Percentiles rank a stretch among this genome's conserved stretches.
phyloP scores from a whole-genome alignment of 2,329 filamentous ascomycete genomes.

The Phaeosphaeria sp. region DNA sequence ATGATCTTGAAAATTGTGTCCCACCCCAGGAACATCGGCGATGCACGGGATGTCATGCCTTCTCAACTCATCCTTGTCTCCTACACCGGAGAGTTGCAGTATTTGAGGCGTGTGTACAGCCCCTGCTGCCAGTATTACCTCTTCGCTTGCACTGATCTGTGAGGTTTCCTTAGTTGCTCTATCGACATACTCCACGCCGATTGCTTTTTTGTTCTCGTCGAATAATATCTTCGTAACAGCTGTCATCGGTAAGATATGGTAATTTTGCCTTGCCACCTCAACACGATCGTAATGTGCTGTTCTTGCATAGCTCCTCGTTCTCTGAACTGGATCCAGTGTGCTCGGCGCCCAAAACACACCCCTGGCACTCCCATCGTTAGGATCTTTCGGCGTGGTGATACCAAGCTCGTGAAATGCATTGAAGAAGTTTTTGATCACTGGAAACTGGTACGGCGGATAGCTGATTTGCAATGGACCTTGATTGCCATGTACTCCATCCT shows the following conservation, averaged over 20 bases:
- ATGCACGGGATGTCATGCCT: slow-evolving; percentile 18
- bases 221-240: slow-evolving; percentile 27
- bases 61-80: slow-evolving; percentile 31
- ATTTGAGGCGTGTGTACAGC: slow-evolving; percentile 66
- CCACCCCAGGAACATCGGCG: slow-evolving; percentile 33
- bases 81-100: slow-evolving; percentile 68
- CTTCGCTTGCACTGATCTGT: slow-evolving; percentile 38
- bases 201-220: slow-evolving; percentile 14
- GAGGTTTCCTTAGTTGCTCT: slow-evolving; percentile 3
- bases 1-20: slow-evolving; percentile 38
- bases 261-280: slow-evolving; percentile 31
- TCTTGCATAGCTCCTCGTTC: slow-evolving; percentile 38
- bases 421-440: slow-evolving; percentile 29
- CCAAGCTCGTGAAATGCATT: slow-evolving; percentile 19
- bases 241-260: slow-evolving; percentile 32
- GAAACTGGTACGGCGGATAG: slow-evolving; percentile 32
- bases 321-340: slow-evolving; percentile 33
- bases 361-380: slow-evolving; percentile 30
- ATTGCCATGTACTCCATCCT: slow-evolving; percentile 25
- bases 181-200: slow-evolving; percentile 25
- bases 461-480: slow-evolving; percentile 30
- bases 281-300: slow-evolving; percentile 40
- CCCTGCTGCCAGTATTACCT: slow-evolving; percentile 66
- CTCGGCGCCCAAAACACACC: slow-evolving; percentile 40
- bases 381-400: slow-evolving; percentile 19